Base-by-base conservation (phyloP, 805 yeast genomes). In the Zygotorulaspora chibaensis region DNA sequence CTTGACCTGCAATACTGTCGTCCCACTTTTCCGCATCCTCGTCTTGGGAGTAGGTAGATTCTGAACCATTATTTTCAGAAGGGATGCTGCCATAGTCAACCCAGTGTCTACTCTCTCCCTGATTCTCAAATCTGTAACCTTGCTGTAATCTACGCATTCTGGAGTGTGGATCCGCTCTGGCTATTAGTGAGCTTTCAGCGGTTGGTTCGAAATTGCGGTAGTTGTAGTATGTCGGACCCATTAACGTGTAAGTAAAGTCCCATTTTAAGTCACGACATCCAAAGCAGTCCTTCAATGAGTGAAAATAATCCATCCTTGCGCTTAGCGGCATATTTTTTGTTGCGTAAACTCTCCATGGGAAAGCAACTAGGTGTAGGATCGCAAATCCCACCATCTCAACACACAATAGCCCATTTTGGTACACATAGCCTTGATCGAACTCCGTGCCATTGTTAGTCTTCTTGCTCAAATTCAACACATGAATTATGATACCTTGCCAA, bases 21-120 rank as follows among this genome's bases (percentile, higher is more conserved):
- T 50, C 57, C 67, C 66, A 63, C 11, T 55, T 51, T 31, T 58
- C 50, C 18, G 35, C 33, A 25, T 31, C n/a, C 7, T 41, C 37
- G 12, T 37, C 28, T 10, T 18, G 33, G 8, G 10, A 59, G 4
- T 53, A 56, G 6, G 37, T 38, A 15, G 38, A 17, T 15, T 37
- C 41, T 8, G 39, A 23, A 15, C 38, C 35, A 30, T 15, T 20
- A 1, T n/a, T 9, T n/a, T 30, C 29, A 3, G 17, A 8, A 3
- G 31, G 36, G 20, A 37, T 29, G 41, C 55, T 51, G 9, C 62
- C 63, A 35, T 58, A 56, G 35, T 53, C 51, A 2, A 90, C 68
- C 98, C 98, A 93, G 63, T 89, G 89, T 54, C 84, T 87, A 10
- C 79, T 79, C 38, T 77, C 75, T 0, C 97, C 97, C 35, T 86